Base-by-base conservation (phyloP, 768 basidiomycete species). In the Lactarius akahatsu region DNA sequence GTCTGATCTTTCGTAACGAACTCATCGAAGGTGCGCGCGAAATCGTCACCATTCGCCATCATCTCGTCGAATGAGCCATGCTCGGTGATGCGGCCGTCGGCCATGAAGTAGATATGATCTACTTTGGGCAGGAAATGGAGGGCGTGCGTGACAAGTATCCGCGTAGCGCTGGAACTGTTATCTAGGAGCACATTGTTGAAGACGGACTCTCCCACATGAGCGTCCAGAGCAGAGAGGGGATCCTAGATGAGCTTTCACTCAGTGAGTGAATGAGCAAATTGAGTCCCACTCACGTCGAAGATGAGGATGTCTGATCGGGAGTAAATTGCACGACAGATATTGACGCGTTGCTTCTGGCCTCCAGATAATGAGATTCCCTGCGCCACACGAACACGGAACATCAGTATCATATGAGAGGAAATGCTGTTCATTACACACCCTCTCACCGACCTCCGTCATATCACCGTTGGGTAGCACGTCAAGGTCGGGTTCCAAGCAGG, bases 101-200 rank as follows among this genome's bases (percentile, higher is more conserved):
- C 82, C 59, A 98, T 78, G 40, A 88, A 87, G 73, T 88, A 87
- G 73, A 98, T 89, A 73, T 92, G 91, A 75, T 96, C 94, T 32
- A 92, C 91, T 64, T 90, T 81, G 1, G 91, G 90, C 30, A 98
- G 82, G 79, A 96, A 91, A 76, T 96, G 94, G 9, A 96, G 81
- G 1, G 92, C 93, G 72, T 96, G 94, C 0, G 95, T 98, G 56
- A 96, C 94, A 59, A 98, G 85, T 57, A 98, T 80, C 36, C 92
- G 84, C 9, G 95, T 96, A 75, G 92, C 92, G 54, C 81, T 83
- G 7, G 79, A 73, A 18, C 85, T 78, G 18, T 81, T 83, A 62
- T 85, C 84, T 64, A 86, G 81, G 57, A 96, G 82, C 13, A 94
- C 90, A 65, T 95, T 88, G 72, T 91, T 85, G 79, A 96, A 94